Evolutionary conservation across 1,284 basidiomycete genomes (phyloP), one percentile per base, ranked within the genome.

Genomic region (Meira miltonrushii): DNA sequence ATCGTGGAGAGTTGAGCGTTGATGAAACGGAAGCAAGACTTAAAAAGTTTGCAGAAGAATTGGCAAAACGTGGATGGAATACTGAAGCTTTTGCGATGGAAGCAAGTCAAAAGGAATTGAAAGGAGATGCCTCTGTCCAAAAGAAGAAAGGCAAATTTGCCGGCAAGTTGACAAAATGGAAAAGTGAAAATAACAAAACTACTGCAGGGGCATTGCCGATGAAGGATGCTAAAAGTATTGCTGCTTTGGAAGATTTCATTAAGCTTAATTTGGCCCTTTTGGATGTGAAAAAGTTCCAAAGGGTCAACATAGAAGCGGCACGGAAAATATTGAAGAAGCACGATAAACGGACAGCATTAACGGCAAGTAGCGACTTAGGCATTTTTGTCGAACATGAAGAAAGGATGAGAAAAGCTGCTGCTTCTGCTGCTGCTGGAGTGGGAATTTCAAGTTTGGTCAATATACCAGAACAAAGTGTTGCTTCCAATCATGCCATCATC

Each of bases 301-400:
- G 84, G 39, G 90, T 90, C 8, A 96, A 92, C 68, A 83, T 88
- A 7, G 91, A 95, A 78, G 93, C 92, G 0, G 79, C 79, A 17
- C 64, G 80, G n/a, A 81, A 81, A 71, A 80, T 81, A 39, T 84
- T 95, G 62, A 95, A 96, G 82, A 96, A 96, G 78, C 93, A 95
- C 76, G 85, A 89, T 28, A 96, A 95, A 78, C 86, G 90, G 4
- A 91, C 89, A 0, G 74, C 75, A 0, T 67, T 84, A 8, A 82
- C 82, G 3, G 83, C 82, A 1, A 67, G 67, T 53, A 58, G 60
- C 33, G 72, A 72, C 37, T 47, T 74, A 51, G 43, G 70, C 19
- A 49, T 58, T 2, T 74, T 74, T 33, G 68, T 74, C 63, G 67
- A 68, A 13, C 64, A 68, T 47, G 69, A 74, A 55, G 70, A 74